Evolutionary conservation across 805 yeast genomes (phyloP), one percentile per base, ranked within the genome.

Genomic region (Candida nonsorbophila): DNA sequence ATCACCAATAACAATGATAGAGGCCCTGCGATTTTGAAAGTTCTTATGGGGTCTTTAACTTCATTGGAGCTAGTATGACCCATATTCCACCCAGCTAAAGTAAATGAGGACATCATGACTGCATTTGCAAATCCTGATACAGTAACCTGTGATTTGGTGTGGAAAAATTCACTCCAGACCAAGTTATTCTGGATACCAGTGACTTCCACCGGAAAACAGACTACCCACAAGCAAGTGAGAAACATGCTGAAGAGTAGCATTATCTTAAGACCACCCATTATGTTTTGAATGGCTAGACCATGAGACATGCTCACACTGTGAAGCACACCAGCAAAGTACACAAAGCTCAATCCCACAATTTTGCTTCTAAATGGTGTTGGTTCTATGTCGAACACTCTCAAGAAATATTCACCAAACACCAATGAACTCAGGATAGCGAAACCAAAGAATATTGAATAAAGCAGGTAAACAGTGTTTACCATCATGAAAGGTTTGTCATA

Each of bases 41-140:
- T 77, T 18, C 71, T 53, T 0, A 60, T 58, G 1, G 84, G 84
- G 36, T 77, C 70, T 34, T 69, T 67, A 20, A 78, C 69, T 43
- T 78, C 85, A 27, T 77, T 73, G 3, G 79, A 61, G 8, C 74
- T 78, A 0, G 76, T 66, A 43, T 77, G 82, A 6, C 77, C 77
- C 6, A 71, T 53, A 38, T 68, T 73, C 83, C 84, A 78, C 3
- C 85, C 85, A 4, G 72, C 63, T 37, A 67, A 74, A 4, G 79
- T 71, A 55, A 74, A 78, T 33, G 72, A 62, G 2, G 80, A 76
- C 41, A 72, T 73, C 14, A 77, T 63, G 15, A 76, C 62, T 0
- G 80, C 79, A 26, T 72, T 54, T 0, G 80, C 69, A 33, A 77
- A 53, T 1, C 72, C 62, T 0, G 80, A 55, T 2, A 63, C 23